Percentiles rank a stretch among this genome's conserved stretches.
Conservation (phyloP, 106 monocot genomes). For the Xerophyta viscosa region DNA sequence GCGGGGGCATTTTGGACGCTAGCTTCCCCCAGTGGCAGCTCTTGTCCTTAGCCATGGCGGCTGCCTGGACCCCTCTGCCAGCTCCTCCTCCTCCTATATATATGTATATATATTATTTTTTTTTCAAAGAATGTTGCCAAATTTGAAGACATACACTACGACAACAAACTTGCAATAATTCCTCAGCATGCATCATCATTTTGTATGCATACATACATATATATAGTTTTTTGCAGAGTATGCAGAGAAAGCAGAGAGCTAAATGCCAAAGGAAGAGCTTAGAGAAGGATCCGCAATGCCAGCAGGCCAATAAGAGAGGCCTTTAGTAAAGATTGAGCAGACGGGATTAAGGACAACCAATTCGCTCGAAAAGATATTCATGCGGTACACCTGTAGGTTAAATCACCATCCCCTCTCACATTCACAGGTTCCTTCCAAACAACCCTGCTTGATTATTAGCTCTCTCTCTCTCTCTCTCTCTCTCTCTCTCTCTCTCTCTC, state of each 20-base stretch:
- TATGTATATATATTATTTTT: background rate
- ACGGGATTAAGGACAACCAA: too few relatives aligned
- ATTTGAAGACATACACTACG: slow-evolving; percentile 2
- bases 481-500: too few relatives aligned
- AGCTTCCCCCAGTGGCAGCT: background rate
- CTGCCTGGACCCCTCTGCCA: background rate
- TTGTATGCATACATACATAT: too few relatives aligned
- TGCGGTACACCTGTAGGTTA: slow-evolving; percentile 1
- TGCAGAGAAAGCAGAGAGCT: too few relatives aligned
- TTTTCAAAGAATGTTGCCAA: slow-evolving; percentile 6
- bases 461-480: background rate
- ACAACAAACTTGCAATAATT: background rate
- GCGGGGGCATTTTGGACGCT: slow-evolving; percentile 1
- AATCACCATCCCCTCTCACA: background rate
- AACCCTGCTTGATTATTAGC: background rate
- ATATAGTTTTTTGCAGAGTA: too few relatives aligned
- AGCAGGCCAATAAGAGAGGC: background rate
- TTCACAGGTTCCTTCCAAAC: background rate
- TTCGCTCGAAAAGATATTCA: background rate
- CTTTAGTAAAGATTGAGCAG: background rate
- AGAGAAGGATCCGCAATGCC: background rate
- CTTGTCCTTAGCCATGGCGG: slow-evolving; percentile 3
- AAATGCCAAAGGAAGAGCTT: background rate
- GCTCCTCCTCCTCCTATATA: background rate
- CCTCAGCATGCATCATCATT: too few relatives aligned